phyloP scores from a whole-genome alignment of 1,284 basidiomycete species.

The Omphalotus olearius region DNA sequence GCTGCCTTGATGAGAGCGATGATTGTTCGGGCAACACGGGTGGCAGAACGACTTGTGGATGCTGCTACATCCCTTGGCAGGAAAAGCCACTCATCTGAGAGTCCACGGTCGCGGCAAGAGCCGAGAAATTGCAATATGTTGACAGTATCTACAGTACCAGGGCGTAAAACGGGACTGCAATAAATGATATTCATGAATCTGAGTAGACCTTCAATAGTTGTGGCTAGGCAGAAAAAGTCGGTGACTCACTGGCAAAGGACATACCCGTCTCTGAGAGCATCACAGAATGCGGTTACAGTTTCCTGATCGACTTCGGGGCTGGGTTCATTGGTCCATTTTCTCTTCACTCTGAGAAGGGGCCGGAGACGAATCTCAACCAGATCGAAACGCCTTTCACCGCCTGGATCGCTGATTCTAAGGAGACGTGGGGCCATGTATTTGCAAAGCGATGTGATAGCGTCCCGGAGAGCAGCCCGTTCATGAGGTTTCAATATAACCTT shows the following conservation, averaged over 20 bases:
- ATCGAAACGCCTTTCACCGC: slow-evolving; percentile 20
- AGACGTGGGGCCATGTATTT: slow-evolving; percentile 20
- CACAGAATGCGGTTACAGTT: slow-evolving; percentile 5
- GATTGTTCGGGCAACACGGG: slow-evolving; percentile 11
- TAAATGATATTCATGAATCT: slow-evolving; percentile 6
- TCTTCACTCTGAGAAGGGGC: slow-evolving; percentile 9
- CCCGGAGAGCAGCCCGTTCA: slow-evolving; percentile 14
- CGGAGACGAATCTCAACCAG: slow-evolving; percentile 20
- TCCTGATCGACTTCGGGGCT: slow-evolving; percentile 2
- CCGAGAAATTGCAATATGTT: slow-evolving; percentile 10
- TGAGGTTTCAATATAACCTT: not conserved
- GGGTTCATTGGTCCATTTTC: slow-evolving; percentile 6
- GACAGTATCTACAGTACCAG: slow-evolving; percentile 5
- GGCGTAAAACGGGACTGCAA: slow-evolving; percentile 8
- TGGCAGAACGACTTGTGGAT: slow-evolving; percentile 8
- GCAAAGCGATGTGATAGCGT: slow-evolving; percentile 18
- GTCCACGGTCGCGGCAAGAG: slow-evolving; percentile 7
- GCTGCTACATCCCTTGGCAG: slow-evolving; percentile 4
- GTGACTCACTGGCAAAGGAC: slow-evolving; percentile 14
- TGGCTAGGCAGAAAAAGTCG: not conserved
- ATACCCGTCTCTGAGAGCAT: slow-evolving; percentile 12
- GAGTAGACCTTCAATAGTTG: not conserved
- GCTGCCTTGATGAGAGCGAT: slow-evolving; percentile 7
- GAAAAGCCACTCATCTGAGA: slow-evolving; percentile 9
- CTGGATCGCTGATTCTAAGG: slow-evolving; percentile 19